Evolutionary conservation across 2,329 filamentous ascomycete genomes (phyloP), one percentile per base, ranked within the genome.

Genomic region (Claviceps maximensis): DNA sequence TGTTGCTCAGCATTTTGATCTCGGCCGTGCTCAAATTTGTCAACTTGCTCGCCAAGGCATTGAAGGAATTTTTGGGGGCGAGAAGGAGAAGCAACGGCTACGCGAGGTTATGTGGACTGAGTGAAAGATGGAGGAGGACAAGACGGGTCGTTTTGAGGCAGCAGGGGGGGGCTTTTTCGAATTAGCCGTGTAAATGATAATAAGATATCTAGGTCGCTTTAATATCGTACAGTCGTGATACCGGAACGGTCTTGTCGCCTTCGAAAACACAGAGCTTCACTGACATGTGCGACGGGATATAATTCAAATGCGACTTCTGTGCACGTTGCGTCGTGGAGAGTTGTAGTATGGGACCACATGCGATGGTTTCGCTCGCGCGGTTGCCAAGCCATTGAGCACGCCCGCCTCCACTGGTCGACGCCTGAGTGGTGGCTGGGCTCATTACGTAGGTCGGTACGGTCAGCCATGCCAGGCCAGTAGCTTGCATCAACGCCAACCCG

Each of bases 1-100:
- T 2, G 84, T 86, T 3, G 82, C 84, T 1, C 67, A 82, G 58
- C 81, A 90, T 62, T 93, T 93, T 61, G 64, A 67, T 0, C 72
- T 93, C 7, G 63, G 61, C 13, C 64, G 63, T 3, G 54, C 61
- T 5, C 71, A 75, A 17, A 69, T 78, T 1, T 71, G 80, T 53
- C 64, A 65, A 0, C 66, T 91, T 21, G 80, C 79, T n/a, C 74
- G 76, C 49, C 76, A 78, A 55, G 77, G 77, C 0, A 75, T 87
- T 4, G 74, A 80, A 19, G 74, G 76, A 2, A 87, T 88, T 29
- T 91, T 93, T 60, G 79, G 76, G 1, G 77, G 75, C 0, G 72
- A 82, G 2, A 68, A 73, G 15, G 83, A 89, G 60, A 86, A 82
- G 63, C 60, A 69, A 45, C 71, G 80, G 53, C 61, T 87, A 52